Evolutionary conservation across 2,329 filamentous ascomycete species (phyloP).

Genomic region (Calonectria crousiana): DNA sequence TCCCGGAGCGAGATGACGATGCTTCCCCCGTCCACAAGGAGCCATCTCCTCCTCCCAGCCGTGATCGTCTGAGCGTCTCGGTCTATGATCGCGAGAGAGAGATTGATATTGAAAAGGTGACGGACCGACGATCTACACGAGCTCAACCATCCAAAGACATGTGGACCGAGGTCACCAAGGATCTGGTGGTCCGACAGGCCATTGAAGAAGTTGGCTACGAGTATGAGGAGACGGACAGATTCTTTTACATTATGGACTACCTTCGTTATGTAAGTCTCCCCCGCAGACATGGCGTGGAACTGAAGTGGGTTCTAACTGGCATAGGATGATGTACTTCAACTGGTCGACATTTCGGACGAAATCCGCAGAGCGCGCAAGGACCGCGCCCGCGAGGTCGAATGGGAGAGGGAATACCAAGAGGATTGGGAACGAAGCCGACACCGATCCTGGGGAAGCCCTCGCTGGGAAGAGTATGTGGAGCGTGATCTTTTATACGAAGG

Average conservation of each 20-base stretch:
- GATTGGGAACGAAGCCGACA: constrained; percentile 60
- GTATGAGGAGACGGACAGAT: constrained; percentile 89
- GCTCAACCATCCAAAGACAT: constrained; percentile 69
- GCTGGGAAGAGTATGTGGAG: constrained; percentile 74
- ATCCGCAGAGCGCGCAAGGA: constrained; percentile 75
- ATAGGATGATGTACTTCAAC: constrained; percentile 87
- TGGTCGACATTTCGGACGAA: constrained; percentile 85
- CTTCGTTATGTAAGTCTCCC: constrained; percentile 79
- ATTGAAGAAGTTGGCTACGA: constrained; percentile 87
- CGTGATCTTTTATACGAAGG: constrained; percentile 76
- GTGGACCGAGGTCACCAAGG: constrained; percentile 98
- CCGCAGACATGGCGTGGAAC: not conserved
- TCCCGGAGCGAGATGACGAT: constrained; percentile 73
- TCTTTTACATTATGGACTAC: constrained; percentile 95
- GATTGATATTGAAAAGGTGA: constrained; percentile 67
- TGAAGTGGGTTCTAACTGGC: constrained; percentile 46
- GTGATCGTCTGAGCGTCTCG: constrained; percentile 59
- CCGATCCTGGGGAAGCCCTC: constrained; percentile 49
- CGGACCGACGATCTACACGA: constrained; percentile 62
- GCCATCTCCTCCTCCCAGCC: constrained; percentile 44
- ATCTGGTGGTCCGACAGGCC: constrained; percentile 87
- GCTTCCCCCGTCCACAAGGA: constrained; percentile 40
- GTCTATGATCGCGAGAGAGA: constrained; percentile 61
- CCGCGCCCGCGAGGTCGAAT: constrained; percentile 66
- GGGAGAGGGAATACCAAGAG: constrained; percentile 69